phyloP scores from a whole-genome alignment of 257 asterid species.

The Solanum pennellii region DNA sequence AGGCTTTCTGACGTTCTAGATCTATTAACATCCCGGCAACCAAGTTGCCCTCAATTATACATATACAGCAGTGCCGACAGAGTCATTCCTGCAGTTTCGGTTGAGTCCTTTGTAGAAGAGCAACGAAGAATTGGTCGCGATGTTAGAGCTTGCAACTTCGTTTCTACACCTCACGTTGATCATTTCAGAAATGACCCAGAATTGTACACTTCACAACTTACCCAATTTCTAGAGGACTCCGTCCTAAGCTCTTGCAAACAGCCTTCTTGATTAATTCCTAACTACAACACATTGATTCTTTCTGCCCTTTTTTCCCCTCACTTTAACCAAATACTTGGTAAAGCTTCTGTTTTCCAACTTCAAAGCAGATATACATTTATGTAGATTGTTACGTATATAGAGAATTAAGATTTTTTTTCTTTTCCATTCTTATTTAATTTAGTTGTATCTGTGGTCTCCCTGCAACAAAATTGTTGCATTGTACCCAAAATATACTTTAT shows the following conservation, averaged over 20 bases:
- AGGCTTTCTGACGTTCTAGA: constrained; percentile 64
- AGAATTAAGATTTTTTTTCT: neutral
- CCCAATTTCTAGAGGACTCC: constrained; percentile 66
- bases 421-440: neutral
- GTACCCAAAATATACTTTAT: neutral
- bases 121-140: constrained; percentile 57
- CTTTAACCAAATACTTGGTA: neutral
- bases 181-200: constrained; percentile 75
- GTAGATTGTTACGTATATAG: neutral
- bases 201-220: constrained; percentile 76
- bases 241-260: constrained; percentile 41
- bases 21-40: constrained; percentile 61
- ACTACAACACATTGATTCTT: neutral
- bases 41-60: constrained; percentile 83
- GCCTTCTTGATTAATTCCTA: constrained; percentile 29
- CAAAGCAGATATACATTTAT: neutral
- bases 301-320: neutral
- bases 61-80: constrained; percentile 92
- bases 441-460: neutral
- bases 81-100: constrained; percentile 70
- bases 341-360: neutral
- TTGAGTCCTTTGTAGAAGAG: constrained; percentile 78
- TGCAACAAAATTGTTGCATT: neutral
- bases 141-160: constrained; percentile 79
- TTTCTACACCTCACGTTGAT: constrained; percentile 85